Evolutionary conservation across 345 rosid genomes (phyloP).

Genomic region (Populus pruinosa): DNA sequence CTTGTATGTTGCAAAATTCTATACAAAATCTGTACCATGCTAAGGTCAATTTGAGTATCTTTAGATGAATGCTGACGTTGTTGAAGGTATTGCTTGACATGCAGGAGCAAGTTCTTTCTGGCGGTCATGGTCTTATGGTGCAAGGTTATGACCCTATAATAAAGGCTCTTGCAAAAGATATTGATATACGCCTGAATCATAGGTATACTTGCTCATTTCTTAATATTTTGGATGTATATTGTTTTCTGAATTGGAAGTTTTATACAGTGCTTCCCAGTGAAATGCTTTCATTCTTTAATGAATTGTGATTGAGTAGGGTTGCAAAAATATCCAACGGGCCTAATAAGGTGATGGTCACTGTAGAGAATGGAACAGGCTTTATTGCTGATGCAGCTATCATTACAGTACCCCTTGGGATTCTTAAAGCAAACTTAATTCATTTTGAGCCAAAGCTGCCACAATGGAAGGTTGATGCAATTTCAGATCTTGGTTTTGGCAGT

Average conservation of each 20-base stretch:
- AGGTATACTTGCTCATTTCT: slow-evolving; percentile 36
- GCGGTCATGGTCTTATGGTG: slow-evolving; percentile 95
- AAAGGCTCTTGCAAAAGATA: slow-evolving; percentile 72
- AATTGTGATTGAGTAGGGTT: slow-evolving; percentile 43
- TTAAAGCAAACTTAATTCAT: slow-evolving; percentile 72
- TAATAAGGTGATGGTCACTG: slow-evolving; percentile 55
- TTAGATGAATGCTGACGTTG: slow-evolving; percentile 10
- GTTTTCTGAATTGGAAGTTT: neutral
- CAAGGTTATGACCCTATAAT: slow-evolving; percentile 83
- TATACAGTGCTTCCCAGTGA: neutral
- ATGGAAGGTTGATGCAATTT: slow-evolving; percentile 76
- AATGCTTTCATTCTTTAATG: slow-evolving; percentile 11
- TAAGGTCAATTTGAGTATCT: neutral
- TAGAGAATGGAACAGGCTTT: slow-evolving; percentile 54
- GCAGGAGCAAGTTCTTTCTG: slow-evolving; percentile 83
- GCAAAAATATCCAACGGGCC: slow-evolving; percentile 42
- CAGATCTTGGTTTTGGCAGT: slow-evolving; percentile 73
- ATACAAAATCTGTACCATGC: neutral
- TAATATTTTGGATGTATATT: neutral
- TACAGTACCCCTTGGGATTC: slow-evolving; percentile 76
- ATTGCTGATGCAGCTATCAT: slow-evolving; percentile 74
- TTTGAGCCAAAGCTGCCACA: slow-evolving; percentile 80
- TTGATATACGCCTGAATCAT: slow-evolving; percentile 63
- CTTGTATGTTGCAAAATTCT: neutral
- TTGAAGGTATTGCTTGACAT: slow-evolving; percentile 15